Evolutionary conservation across 2,329 filamentous ascomycete species (phyloP), one percentile per base, ranked within the genome.

Genomic region (Mycosphaerelloides madeirae): DNA sequence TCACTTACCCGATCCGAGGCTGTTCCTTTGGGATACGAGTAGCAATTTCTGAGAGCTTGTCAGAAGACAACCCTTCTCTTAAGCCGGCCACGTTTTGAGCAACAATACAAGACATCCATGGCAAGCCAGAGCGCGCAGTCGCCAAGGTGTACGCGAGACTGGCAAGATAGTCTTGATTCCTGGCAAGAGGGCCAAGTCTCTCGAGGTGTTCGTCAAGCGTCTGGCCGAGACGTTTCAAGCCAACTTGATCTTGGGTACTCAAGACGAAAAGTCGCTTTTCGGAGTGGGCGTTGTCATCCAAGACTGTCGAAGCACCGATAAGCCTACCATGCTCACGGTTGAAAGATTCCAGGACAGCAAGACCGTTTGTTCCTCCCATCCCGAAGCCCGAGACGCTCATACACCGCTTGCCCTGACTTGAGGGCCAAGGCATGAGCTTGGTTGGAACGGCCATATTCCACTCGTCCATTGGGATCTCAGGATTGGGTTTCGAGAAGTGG

Each of bases 371-470:
- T 12, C 58, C 58, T 3, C 58, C 58, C 31, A 52, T 50, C 2
- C 58, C 58, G 25, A 61, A 60, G 13, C 33, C 49, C 38, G 57
- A 55, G 31, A 50, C 29, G 5, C 35, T 42, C 4, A 47, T 33
- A 18, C 55, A 38, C 12, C 46, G 31, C 1, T 43, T 19, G 3
- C 46, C 48, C 8, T 31, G 14, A 14, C 25, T 22, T n/a, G 58
- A 48, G 1, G 65, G 66, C 13, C 64, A 66, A 12, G 58, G 60
- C 8, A 59, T 41, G 2, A 44, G 20, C 19, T 51, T 22, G 2
- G 34, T 44, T 11, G 55, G 49, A 11, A 60, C 34, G 7, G 49
- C 28, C 9, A 54, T 20, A 12, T 48, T 41, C 19, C 38, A 50
- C 18, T 50, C 46, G 3, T 45, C 41, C 18, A 54, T 29, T 22